These are phyloP conservation scores for Apiotrichum domesticum DNA, from an alignment of 1,284 basidiomycete species.

Conservation along the genomic window DNA sequence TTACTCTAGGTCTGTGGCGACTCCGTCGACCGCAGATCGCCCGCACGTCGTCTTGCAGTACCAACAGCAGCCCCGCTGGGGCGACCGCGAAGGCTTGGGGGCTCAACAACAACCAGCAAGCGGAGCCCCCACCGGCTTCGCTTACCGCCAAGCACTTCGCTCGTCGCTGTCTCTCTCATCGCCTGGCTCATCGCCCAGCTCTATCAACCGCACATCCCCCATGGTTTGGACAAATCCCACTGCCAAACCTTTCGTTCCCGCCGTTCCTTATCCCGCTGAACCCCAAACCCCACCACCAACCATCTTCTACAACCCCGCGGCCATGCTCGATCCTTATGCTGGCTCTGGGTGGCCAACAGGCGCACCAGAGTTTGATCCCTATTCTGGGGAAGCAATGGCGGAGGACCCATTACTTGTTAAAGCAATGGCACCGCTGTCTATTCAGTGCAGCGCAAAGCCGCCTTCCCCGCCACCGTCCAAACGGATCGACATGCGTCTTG, in stretches of 20 bases:
- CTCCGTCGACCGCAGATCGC: conserved; percentile 10
- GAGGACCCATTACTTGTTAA: conserved; percentile 15
- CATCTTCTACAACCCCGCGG: neutral
- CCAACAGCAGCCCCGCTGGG: conserved; percentile 18
- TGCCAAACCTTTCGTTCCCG: neutral
- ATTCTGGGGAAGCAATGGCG: neutral
- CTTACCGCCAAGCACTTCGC: conserved; percentile 5
- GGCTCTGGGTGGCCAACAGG: neutral
- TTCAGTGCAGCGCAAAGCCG: neutral
- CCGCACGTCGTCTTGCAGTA: conserved; percentile 13
- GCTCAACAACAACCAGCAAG: conserved; percentile 6
- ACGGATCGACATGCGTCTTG: conserved; percentile 39
- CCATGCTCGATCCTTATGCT: conserved; percentile 11
- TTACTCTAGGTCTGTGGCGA: conserved; percentile 13
- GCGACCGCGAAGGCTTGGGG: conserved; percentile 12
- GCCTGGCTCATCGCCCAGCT: conserved; percentile 12
- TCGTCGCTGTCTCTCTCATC: conserved; percentile 17
- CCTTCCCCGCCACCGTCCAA: conserved; percentile 13
- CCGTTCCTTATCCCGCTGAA: conserved; percentile 7
- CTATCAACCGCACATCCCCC: conserved; percentile 14
- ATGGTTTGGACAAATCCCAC: conserved; percentile 9
- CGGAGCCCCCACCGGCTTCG: neutral
- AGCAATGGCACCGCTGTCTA: conserved; percentile 15
- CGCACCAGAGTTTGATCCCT: neutral
- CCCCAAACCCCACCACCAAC: conserved; percentile 17